Evolutionary conservation across 371 early-diverging fungal species (phyloP).

Genomic region (Mucor plumbeus): DNA sequence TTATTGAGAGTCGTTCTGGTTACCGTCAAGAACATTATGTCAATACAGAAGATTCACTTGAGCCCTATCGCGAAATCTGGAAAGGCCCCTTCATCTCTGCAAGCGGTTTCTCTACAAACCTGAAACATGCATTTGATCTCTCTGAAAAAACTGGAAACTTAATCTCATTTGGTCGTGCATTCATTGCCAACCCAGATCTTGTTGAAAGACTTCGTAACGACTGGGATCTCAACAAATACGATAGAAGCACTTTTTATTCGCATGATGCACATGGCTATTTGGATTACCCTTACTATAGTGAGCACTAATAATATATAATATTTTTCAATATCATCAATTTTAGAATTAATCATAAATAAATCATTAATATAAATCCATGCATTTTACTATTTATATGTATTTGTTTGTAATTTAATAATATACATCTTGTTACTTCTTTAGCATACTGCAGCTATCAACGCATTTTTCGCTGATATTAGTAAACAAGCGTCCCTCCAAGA

Average conservation of each 20-base stretch:
- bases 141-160: constrained; percentile 18
- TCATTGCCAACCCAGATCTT: constrained; percentile 35
- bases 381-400: too few relatives aligned
- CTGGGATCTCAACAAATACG: constrained; percentile 20
- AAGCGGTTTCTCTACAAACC: constrained; percentile 31
- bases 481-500: too few relatives aligned
- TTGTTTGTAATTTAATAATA: too few relatives aligned
- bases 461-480: too few relatives aligned
- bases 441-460: too few relatives aligned
- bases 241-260: constrained; percentile 29
- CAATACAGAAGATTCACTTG: constrained; percentile 22
- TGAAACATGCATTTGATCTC: constrained; percentile 15
- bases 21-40: background rate
- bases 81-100: constrained; percentile 36
- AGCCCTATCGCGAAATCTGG: constrained; percentile 41
- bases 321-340: too few relatives aligned
- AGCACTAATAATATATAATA: background rate
- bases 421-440: too few relatives aligned
- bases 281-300: constrained; percentile 23
- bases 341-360: too few relatives aligned
- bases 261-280: constrained; percentile 23
- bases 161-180: constrained; percentile 28
- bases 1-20: constrained; percentile 32
- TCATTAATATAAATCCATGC: too few relatives aligned
- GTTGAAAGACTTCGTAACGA: constrained; percentile 19